phyloP scores from a whole-genome alignment of 2,329 filamentous ascomycete genomes.

The Penicillium sp. region DNA sequence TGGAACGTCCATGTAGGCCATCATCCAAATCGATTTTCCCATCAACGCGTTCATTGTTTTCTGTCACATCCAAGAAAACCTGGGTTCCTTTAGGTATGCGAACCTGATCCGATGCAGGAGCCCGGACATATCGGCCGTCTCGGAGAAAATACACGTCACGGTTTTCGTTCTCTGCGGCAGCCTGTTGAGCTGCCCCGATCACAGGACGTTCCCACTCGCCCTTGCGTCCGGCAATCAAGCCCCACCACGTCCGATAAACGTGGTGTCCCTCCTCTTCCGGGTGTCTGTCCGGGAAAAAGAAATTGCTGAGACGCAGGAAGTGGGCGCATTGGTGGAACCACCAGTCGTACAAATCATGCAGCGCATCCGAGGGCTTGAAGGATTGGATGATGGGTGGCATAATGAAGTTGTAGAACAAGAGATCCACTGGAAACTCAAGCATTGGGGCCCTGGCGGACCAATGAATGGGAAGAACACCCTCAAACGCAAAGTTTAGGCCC shows the following conservation, averaged over 20 bases:
- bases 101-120: conserved; percentile 93
- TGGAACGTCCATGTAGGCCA: conserved; percentile 61
- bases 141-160: conserved; percentile 57
- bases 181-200: conserved; percentile 31
- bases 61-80: conserved; percentile 77
- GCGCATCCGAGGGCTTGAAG: conserved; percentile 79
- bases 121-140: conserved; percentile 81
- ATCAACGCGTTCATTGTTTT: conserved; percentile 66
- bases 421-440: conserved; percentile 88
- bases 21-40: conserved; percentile 55
- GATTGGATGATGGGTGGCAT: conserved; percentile 84
- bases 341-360: conserved; percentile 89
- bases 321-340: conserved; percentile 91
- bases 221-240: conserved; percentile 36
- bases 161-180: conserved; percentile 41
- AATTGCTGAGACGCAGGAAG: conserved; percentile 78
- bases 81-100: conserved; percentile 81
- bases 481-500: conserved; percentile 71
- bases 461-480: conserved; percentile 80
- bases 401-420: conserved; percentile 95
- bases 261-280: conserved; percentile 78
- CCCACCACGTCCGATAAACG: conserved; percentile 60
- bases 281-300: conserved; percentile 82
- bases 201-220: conserved; percentile 41
- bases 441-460: conserved; percentile 92